phyloP scores from a whole-genome alignment of 352 stramenopile genomes.

The Globisporangium ultimum region DNA sequence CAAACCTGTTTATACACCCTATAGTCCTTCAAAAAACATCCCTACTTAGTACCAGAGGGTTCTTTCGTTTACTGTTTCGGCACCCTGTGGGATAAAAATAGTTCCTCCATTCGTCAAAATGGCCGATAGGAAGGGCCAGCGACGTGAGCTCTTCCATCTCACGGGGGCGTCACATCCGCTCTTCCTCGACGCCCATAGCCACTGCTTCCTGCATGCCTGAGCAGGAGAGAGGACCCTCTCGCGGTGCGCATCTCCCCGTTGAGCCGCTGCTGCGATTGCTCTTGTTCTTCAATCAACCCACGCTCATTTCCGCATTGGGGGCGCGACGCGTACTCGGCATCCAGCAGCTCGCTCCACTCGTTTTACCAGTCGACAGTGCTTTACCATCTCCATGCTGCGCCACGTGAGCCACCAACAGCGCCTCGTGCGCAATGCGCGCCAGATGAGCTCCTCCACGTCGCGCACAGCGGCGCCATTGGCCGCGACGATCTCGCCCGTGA shows the following conservation, averaged over 20 bases:
- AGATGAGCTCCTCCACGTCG: constrained; percentile 15
- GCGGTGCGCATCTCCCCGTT: too few species aligned
- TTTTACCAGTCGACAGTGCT: too few species aligned
- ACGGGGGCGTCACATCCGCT: neutral
- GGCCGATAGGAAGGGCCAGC: constrained; percentile 2
- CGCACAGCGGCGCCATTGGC: constrained; percentile 8
- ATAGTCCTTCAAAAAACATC: neutral
- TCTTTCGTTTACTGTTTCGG: neutral
- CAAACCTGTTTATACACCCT: too few species aligned
- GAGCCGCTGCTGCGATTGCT: neutral
- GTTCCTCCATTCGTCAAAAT: constrained; percentile 2
- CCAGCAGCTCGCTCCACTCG: neutral
- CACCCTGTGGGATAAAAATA: neutral
- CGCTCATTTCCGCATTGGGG: constrained; percentile 4
- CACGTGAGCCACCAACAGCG: constrained; percentile 3
- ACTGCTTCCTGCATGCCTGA: too few species aligned
- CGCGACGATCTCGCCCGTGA: constrained; percentile 11
- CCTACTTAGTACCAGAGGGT: neutral
- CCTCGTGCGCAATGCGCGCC: neutral
- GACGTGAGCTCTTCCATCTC: neutral
- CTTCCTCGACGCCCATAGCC: too few species aligned
- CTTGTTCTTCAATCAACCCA: neutral
- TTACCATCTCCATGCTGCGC: constrained; percentile 10
- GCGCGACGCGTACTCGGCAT: neutral
- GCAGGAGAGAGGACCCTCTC: too few species aligned